Conservation (phyloP, 2,329 filamentous ascomycete genomes). For the Botrytis deweyae region DNA sequence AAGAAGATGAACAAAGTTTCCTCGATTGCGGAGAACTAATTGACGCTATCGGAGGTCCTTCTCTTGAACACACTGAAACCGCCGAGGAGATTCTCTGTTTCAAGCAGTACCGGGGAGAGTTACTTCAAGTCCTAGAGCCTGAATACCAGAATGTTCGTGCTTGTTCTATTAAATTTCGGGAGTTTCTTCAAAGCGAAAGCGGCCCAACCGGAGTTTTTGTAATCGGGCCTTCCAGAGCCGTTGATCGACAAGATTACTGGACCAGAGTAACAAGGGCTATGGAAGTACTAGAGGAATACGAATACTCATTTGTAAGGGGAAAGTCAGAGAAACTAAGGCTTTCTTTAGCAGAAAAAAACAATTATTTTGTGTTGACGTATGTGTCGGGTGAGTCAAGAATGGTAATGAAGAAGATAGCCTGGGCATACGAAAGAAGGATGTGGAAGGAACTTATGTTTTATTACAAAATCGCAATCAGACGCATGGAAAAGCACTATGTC, state of each 20-base stretch:
- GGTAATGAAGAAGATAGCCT: not conserved
- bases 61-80: not conserved
- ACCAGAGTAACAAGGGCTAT: not conserved
- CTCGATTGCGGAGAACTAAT: not conserved
- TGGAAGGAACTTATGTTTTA: not conserved
- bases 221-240: not conserved
- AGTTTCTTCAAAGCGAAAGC: not conserved
- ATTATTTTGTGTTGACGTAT: not conserved
- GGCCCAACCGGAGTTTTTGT: not conserved
- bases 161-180: not conserved
- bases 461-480: not conserved
- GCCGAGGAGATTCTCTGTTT: not conserved
- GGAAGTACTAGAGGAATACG: not conserved
- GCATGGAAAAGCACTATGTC: not conserved
- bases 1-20: not conserved
- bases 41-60: not conserved
- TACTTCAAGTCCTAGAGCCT: not conserved
- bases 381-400: accelerated
- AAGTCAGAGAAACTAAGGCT: not conserved
- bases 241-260: not conserved
- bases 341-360: not conserved
- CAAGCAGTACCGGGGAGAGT: not conserved
- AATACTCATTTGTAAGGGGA: not conserved
- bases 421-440: not conserved
- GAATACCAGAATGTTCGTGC: not conserved